A percentile compares a stretch with the other conserved stretches of the same genome.
These are phyloP conservation scores for Komagataella ulmi DNA, from an alignment of 805 yeast genomes.

Conservation along the genomic window DNA sequence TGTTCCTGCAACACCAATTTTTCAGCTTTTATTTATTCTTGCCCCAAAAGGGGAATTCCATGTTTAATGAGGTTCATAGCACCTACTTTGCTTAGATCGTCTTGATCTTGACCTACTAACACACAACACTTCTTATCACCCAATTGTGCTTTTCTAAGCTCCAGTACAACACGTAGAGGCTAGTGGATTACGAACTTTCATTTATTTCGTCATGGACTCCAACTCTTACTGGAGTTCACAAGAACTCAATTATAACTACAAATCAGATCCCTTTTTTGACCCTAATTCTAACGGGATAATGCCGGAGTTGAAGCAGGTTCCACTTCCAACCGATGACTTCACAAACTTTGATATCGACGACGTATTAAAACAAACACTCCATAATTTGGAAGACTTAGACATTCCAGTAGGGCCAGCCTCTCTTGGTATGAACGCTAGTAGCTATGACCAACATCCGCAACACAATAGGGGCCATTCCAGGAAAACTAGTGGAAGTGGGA, in stretches of 20 bases:
- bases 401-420: background rate
- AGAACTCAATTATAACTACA: background rate
- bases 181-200: background rate
- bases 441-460: background rate
- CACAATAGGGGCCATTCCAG: conserved; percentile 31
- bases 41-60: background rate
- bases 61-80: background rate
- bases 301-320: background rate
- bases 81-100: background rate
- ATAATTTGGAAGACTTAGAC: background rate
- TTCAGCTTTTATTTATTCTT: background rate
- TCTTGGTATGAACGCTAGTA: background rate
- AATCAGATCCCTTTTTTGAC: background rate
- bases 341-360: background rate
- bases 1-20: background rate
- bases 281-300: background rate
- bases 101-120: background rate
- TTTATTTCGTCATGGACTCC: background rate
- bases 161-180: background rate
- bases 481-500: conserved; percentile 67
- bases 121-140: background rate
- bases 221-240: background rate
- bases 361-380: background rate
- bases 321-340: background rate
- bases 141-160: background rate